Conservation (phyloP, 768 basidiomycete species). For the Naganishia vaughanmartiniae region DNA sequence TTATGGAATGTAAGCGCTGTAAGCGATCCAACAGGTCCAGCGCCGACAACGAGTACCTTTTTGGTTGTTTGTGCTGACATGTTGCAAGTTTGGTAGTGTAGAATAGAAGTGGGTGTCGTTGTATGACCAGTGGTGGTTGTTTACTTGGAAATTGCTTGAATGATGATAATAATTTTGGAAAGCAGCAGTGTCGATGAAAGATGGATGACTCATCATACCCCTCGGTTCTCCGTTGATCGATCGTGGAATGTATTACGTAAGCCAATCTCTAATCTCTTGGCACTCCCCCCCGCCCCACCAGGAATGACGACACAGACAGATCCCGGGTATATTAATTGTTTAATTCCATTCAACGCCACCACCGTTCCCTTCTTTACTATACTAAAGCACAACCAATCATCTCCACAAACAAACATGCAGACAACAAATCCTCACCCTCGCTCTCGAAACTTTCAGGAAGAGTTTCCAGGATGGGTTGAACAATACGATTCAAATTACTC, state of each 20-base stretch:
- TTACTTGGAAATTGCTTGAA: no score
- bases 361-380: neutral
- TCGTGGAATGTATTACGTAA: neutral
- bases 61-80: conserved; percentile 13
- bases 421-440: conserved; percentile 30
- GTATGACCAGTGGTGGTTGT: no score
- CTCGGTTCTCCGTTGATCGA: neutral
- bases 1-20: conserved; percentile 80
- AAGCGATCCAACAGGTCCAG: conserved; percentile 92
- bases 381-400: neutral
- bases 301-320: neutral
- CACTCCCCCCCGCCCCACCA: neutral
- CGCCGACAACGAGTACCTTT: conserved; percentile 60
- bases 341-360: neutral
- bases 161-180: no score
- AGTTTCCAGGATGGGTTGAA: conserved; percentile 31
- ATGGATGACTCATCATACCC: no score
- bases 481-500: conserved; percentile 31
- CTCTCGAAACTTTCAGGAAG: conserved; percentile 23
- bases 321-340: neutral
- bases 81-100: neutral
- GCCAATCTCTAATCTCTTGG: neutral
- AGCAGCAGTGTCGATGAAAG: no score
- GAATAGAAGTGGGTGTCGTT: no score
- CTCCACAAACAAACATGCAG: neutral